phyloP scores from a whole-genome alignment of 2,329 filamentous ascomycete genomes.

The Eurotiales sp. region DNA sequence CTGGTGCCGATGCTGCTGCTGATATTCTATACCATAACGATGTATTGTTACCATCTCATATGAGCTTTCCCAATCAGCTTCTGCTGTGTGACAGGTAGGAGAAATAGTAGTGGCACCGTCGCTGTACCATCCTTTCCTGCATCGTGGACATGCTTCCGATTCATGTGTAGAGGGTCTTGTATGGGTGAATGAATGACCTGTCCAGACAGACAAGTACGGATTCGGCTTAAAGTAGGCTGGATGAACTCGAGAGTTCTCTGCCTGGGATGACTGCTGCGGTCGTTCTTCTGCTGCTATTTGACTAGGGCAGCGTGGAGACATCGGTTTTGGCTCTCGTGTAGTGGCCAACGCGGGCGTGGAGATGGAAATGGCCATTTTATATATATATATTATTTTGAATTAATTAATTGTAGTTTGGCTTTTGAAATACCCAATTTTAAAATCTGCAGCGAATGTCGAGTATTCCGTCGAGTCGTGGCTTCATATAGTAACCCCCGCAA shows the following conservation, averaged over 20 bases:
- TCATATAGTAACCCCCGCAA: too few species aligned
- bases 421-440: too few species aligned
- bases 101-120: neutral
- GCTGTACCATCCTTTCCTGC: slow-evolving; percentile 7
- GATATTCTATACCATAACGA: neutral
- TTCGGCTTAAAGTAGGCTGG: slow-evolving; percentile 3
- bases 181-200: slow-evolving; percentile 9
- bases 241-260: neutral
- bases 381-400: too few species aligned
- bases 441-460: too few species aligned
- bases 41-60: neutral
- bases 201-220: slow-evolving; percentile 1
- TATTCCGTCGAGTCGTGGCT: too few species aligned
- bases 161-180: neutral
- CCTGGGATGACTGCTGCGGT: too few species aligned
- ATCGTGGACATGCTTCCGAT: slow-evolving; percentile 4
- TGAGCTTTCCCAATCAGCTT: neutral
- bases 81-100: neutral
- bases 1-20: neutral
- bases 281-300: too few species aligned
- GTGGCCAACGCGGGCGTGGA: too few species aligned
- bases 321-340: too few species aligned
- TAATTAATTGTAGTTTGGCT: too few species aligned
- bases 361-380: too few species aligned
- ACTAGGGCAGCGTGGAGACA: too few species aligned